These are phyloP conservation scores for Physcomitrium patens DNA, from an alignment of 225 moss, liverwort and hornwort genomes.

Conservation along the genomic window DNA sequence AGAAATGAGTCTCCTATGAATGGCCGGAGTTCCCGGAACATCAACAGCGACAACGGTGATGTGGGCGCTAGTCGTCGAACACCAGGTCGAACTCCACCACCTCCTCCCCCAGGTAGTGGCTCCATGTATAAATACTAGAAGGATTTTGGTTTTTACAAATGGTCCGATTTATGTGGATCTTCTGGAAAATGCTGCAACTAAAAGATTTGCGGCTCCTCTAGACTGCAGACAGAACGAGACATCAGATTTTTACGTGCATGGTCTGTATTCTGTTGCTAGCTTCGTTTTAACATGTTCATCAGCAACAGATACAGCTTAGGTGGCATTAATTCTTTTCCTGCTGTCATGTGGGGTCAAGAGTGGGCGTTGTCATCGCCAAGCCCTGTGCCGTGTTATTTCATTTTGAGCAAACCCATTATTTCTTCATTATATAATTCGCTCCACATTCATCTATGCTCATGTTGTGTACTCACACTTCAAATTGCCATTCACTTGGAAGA, in stretches of 20 bases:
- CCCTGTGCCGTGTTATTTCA: constrained; percentile 14
- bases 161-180: constrained; percentile 15
- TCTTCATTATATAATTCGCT: constrained; percentile 22
- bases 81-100: constrained; percentile 57
- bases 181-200: constrained; percentile 17
- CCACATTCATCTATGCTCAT: too few relatives aligned
- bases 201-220: constrained; percentile 21
- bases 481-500: too few relatives aligned
- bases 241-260: background rate
- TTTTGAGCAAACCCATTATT: constrained; percentile 33
- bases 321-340: constrained; percentile 35
- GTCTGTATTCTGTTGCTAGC: constrained; percentile 19
- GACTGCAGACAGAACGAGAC: constrained; percentile 16
- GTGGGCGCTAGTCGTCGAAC: constrained; percentile 42
- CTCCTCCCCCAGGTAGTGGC: constrained; percentile 56
- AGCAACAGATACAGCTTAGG: constrained; percentile 29
- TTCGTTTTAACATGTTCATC: constrained; percentile 15
- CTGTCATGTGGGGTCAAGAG: background rate
- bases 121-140: constrained; percentile 77
- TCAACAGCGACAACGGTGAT: constrained; percentile 52
- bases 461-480: too few relatives aligned
- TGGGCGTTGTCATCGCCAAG: constrained; percentile 17
- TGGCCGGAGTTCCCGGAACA: constrained; percentile 40
- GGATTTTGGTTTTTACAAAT: background rate
- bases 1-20: constrained; percentile 39